Conservation (phyloP, 768 basidiomycete genomes). For the Psilocybe cyanescens region DNA sequence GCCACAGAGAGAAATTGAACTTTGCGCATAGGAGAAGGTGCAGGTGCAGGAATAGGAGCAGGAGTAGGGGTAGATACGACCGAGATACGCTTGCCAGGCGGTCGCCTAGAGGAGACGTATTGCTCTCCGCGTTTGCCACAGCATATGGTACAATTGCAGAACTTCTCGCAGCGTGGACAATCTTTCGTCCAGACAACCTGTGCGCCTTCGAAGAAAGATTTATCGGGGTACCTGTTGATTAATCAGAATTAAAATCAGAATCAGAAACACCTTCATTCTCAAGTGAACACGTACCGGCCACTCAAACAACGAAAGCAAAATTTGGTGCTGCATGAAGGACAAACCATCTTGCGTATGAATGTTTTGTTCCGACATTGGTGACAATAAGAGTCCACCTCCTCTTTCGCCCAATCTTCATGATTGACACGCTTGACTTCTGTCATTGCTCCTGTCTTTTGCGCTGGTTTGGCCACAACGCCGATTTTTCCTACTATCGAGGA, state of each 20-base stretch:
- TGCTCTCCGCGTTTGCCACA: constrained; percentile 47
- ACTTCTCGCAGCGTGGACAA: constrained; percentile 49
- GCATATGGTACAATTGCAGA: constrained; percentile 55
- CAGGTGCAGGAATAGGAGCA: not conserved
- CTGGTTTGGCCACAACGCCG: not conserved
- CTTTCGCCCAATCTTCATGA: not conserved
- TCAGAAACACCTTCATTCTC: not conserved
- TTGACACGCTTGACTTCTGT: not conserved
- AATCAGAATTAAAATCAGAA: not conserved
- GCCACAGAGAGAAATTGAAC: not conserved
- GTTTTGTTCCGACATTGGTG: constrained; percentile 20
- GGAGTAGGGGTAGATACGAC: constrained; percentile 3
- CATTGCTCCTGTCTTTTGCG: not conserved
- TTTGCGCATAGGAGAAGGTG: not conserved
- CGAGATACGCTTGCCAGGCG: constrained; percentile 1
- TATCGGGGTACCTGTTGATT: constrained; percentile 29
- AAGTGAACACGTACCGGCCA: constrained; percentile 18
- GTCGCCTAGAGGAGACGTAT: constrained; percentile 31
- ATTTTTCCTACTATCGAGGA: not conserved
- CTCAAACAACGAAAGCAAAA: constrained; percentile 20
- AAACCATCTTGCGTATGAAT: constrained; percentile 17
- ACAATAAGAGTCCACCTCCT: constrained; percentile 2
- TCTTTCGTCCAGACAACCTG: constrained; percentile 24
- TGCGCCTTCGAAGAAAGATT: constrained; percentile 20
- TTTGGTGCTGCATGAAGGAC: constrained; percentile 18